Percentiles rank a stretch among this genome's conserved stretches.
These are phyloP conservation scores for Rutidosis leptorrhynchoides DNA, from an alignment of 129 eudicot species.

Conservation along the genomic window DNA sequence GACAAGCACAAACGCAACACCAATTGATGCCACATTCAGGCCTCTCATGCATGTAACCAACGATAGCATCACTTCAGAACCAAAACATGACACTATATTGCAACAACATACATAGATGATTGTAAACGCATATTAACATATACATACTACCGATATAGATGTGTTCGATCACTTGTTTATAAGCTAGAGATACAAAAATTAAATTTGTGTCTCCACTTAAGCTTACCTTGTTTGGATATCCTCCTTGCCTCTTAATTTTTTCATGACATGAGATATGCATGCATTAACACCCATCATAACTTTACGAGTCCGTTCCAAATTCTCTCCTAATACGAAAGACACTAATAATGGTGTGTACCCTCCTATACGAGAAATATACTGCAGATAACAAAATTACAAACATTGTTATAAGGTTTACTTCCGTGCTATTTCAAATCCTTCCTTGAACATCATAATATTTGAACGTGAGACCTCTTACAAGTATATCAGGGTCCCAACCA, in stretches of 20 bases:
- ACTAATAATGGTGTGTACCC: constrained; percentile 2
- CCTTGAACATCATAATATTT: too few species aligned
- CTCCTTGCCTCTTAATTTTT: constrained; percentile 8
- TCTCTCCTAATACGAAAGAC: neutral
- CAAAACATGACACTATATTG: neutral
- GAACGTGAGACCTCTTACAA: too few species aligned
- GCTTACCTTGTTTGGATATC: constrained; percentile 3
- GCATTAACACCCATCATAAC: neutral
- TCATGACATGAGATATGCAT: constrained; percentile 5
- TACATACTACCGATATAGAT: too few species aligned
- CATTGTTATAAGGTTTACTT: too few species aligned
- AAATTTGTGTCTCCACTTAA: neutral
- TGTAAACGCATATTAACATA: neutral
- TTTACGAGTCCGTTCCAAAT: neutral
- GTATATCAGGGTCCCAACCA: too few species aligned
- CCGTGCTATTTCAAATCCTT: too few species aligned
- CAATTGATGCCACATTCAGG: neutral
- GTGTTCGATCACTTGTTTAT: neutral
- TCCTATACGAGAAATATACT: neutral
- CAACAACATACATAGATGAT: neutral
- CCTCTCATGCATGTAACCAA: constrained; percentile 18
- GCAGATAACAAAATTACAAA: too few species aligned
- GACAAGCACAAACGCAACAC: neutral
- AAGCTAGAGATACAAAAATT: too few species aligned
- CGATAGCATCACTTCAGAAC: constrained; percentile 8